phyloP scores from a whole-genome alignment of 768 basidiomycete species.

The Boletellus emodensis region DNA sequence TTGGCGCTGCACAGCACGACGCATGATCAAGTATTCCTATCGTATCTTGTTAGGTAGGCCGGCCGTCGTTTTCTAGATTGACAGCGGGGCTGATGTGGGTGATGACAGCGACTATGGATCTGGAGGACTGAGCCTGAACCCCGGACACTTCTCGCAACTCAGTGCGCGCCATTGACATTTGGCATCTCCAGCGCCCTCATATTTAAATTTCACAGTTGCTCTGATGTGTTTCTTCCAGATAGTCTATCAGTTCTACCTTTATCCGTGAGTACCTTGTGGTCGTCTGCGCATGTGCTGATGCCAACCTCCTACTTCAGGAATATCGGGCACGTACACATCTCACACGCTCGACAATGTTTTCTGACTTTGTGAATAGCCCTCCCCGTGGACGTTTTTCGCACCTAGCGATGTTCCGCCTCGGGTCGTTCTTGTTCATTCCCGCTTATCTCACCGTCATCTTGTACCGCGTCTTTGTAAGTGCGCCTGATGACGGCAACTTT shows the following conservation, averaged over 20 bases:
- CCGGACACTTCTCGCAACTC: slow-evolving; percentile 88
- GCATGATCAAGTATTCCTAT: slow-evolving; percentile 89
- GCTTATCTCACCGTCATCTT: slow-evolving; percentile 78
- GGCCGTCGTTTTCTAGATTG: background rate
- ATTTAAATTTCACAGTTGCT: slow-evolving; percentile 52
- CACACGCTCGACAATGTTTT: background rate
- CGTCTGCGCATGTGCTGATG: background rate
- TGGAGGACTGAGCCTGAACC: slow-evolving; percentile 89
- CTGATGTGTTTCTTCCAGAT: slow-evolving; percentile 95
- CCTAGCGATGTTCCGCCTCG: slow-evolving; percentile 86
- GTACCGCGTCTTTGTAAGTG: slow-evolving; percentile 70
- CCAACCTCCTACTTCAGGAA: slow-evolving; percentile 39
- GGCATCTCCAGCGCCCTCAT: slow-evolving; percentile 3
- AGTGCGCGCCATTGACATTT: slow-evolving; percentile 44
- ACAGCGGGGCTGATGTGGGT: background rate
- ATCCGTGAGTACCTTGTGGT: slow-evolving; percentile 57
- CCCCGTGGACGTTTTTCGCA: slow-evolving; percentile 81
- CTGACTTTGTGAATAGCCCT: slow-evolving; percentile 44
- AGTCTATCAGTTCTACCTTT: slow-evolving; percentile 85
- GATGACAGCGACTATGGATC: slow-evolving; percentile 63
- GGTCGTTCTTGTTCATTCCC: slow-evolving; percentile 82
- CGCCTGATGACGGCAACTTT: slow-evolving; percentile 64
- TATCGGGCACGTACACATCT: slow-evolving; percentile 47
- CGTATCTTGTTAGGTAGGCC: slow-evolving; percentile 64
- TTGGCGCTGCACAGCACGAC: slow-evolving; percentile 86